A percentile compares a stretch with the other conserved stretches of the same genome.
phyloP scores from a whole-genome alignment of 2,329 filamentous ascomycete genomes.

The Diatrype stigma region DNA sequence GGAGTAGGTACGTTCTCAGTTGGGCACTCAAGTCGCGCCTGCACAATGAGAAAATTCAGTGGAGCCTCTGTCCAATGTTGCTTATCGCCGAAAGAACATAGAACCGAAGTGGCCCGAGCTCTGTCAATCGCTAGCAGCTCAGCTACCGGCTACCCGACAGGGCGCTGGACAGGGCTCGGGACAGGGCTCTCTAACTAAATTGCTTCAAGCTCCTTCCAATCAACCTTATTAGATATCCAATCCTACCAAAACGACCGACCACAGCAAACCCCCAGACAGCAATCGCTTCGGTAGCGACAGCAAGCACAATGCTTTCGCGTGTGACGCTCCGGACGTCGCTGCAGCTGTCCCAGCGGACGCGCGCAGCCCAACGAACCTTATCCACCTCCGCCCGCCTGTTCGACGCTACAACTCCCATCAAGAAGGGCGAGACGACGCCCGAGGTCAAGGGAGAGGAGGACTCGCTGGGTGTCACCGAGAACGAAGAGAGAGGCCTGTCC shows the following conservation, averaged over 20 bases:
- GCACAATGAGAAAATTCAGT: neutral
- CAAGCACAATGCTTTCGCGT: slow-evolving; percentile 47
- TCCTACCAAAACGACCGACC: slow-evolving; percentile 1
- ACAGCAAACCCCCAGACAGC: slow-evolving; percentile 12
- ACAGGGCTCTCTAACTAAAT: too few species aligned
- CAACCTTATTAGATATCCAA: slow-evolving; percentile 1
- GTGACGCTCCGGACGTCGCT: slow-evolving; percentile 36
- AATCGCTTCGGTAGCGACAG: slow-evolving; percentile 40
- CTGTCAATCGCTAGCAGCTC: neutral
- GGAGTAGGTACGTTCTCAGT: neutral
- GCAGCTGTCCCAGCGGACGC: slow-evolving; percentile 40
- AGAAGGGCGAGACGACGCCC: slow-evolving; percentile 38
- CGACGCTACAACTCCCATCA: slow-evolving; percentile 37
- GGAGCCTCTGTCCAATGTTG: neutral
- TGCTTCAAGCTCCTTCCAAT: neutral
- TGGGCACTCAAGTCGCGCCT: neutral
- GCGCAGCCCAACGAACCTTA: slow-evolving; percentile 44
- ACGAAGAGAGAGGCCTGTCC: slow-evolving; percentile 46
- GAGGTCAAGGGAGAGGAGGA: slow-evolving; percentile 38
- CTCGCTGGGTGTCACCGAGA: slow-evolving; percentile 29
- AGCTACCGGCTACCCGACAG: too few species aligned
- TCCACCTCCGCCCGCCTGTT: slow-evolving; percentile 43
- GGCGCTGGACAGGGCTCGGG: too few species aligned
- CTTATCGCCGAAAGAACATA: too few species aligned
- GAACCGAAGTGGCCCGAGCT: neutral